Evolutionary conservation across 202 grass and related monocot genomes (phyloP).

Genomic region (Dendrocalamus latiflorus): DNA sequence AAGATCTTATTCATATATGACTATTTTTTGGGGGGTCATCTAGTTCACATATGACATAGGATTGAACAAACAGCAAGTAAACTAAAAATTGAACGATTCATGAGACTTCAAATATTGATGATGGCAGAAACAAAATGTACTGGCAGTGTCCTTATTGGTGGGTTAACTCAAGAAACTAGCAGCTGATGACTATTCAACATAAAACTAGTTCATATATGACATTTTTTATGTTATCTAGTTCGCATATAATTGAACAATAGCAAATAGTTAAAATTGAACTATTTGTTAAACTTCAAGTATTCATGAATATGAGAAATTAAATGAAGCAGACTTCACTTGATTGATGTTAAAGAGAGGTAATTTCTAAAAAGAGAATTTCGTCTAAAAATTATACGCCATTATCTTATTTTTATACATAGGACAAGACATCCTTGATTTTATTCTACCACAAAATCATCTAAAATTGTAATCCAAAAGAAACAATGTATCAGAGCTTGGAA

Average conservation of each 20-base stretch:
- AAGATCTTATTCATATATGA: not conserved
- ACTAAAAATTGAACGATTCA: no score
- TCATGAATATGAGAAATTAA: not conserved
- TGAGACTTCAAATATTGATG: not conserved
- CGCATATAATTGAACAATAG: not conserved
- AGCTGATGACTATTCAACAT: not conserved
- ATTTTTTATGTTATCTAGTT: not conserved
- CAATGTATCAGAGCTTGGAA: not conserved
- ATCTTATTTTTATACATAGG: not conserved
- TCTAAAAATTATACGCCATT: not conserved
- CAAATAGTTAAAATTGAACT: not conserved
- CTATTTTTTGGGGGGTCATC: not conserved
- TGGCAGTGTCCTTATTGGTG: not conserved
- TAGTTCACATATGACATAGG: no score
- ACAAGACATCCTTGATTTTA: not conserved
- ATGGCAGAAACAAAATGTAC: not conserved
- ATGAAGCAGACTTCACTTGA: not conserved
- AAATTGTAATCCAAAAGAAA: not conserved
- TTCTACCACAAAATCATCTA: not conserved
- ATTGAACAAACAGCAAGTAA: no score
- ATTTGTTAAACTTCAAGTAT: not conserved
- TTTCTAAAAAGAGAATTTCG: not conserved
- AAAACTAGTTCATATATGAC: not conserved
- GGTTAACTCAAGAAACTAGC: not conserved
- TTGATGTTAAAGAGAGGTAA: not conserved